phyloP scores from a whole-genome alignment of 805 yeast genomes.

The Ogataea nakhonphanomensis region DNA sequence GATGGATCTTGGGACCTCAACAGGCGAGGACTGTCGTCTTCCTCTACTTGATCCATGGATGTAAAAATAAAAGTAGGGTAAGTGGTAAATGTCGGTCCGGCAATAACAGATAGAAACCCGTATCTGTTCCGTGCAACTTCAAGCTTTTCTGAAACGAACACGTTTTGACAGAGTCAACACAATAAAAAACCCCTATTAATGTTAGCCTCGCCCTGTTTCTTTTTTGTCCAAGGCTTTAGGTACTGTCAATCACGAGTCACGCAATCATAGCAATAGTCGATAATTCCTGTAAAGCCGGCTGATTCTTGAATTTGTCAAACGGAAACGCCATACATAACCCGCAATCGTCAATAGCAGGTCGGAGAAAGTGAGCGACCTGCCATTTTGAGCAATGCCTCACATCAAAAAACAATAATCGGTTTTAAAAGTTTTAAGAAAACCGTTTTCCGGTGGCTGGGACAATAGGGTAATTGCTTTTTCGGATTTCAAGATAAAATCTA shows the following conservation, averaged over 20 bases:
- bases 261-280: too few species aligned
- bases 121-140: too few species aligned
- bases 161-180: too few species aligned
- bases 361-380: neutral
- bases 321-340: neutral
- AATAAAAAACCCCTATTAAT: too few species aligned
- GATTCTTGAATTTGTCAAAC: neutral
- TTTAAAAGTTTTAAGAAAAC: neutral
- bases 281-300: too few species aligned
- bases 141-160: too few species aligned
- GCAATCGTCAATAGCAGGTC: neutral
- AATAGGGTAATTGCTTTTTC: too few species aligned
- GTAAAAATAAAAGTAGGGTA: neutral
- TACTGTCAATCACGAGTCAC: too few species aligned
- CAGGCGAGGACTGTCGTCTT: slow-evolving; percentile 10
- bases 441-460: slow-evolving; percentile 2
- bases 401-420: slow-evolving; percentile 1
- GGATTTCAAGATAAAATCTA: neutral
- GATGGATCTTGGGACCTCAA: slow-evolving; percentile 21
- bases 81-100: too few species aligned
- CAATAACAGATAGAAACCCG: too few species aligned
- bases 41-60: slow-evolving; percentile 4
- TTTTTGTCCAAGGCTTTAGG: too few species aligned
- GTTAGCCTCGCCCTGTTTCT: too few species aligned
- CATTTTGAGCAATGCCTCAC: neutral